Base-by-base conservation (phyloP, 2,329 filamentous ascomycete genomes). In the Westerdykella aurantiaca region DNA sequence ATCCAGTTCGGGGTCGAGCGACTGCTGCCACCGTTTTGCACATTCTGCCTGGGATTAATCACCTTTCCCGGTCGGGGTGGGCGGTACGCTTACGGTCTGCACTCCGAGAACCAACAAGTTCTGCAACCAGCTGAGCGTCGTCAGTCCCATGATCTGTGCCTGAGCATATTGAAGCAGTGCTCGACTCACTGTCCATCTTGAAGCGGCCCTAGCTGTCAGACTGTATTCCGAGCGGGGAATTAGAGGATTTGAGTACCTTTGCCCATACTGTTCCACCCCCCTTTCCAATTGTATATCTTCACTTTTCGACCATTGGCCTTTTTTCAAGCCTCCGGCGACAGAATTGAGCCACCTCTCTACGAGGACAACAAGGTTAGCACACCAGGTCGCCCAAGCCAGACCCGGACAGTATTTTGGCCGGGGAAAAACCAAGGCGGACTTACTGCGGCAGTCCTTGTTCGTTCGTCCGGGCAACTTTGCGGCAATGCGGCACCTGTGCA, bases 21-120 rank as follows among this genome's bases (percentile, higher is more conserved):
- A 69, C 22, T 70, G 69, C 37, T 71, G 68, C 71, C 71, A 73
- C 35, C 71, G 58, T 48, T 73, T 73, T n/a, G 71, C 68, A 47
- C 71, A 73, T 56, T 73, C 70, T 72, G 31, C 14, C 45, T 48
- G 6, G 49, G 48, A 17, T 22, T 39, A 29, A 18, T 34, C 22
- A n/a, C 33, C 3, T 16, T 35, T 3, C 16, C n/a, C 17, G 33
- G 4, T 35, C 33, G 13, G 10, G 5, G 4, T 12, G 7, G 46
- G 6, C 12, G 18, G 9, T 12, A 37, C 38, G 59, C 67, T 57
- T 47, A 69, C 66, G 68, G 39, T 70, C 68, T 45, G 67, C 67
- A 51, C 64, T 67, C 21, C 70, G 56, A 17, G 58, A 64, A 18
- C 56, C 59, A 9, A 72, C 66, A 6, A 60, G 55, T 29, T 64